Evolutionary conservation across 352 stramenopile species (phyloP).

Genomic region (Phytopythium cucurbitacearum): DNA sequence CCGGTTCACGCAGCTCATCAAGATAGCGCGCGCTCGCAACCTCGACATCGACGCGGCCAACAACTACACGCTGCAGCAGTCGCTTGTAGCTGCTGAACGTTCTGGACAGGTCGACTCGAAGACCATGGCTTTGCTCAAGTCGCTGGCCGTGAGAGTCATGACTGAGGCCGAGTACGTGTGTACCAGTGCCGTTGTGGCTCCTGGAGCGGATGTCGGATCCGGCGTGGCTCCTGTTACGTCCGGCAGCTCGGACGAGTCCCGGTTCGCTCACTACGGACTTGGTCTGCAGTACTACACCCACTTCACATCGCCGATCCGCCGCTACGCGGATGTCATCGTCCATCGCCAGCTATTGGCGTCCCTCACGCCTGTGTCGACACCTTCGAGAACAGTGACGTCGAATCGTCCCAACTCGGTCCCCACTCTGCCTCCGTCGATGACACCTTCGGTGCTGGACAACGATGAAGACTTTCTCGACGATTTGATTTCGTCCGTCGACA

Average conservation of each 20-base stretch:
- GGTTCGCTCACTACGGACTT: conserved; percentile 85
- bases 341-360: conserved; percentile 83
- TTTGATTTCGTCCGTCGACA: conserved; percentile 59
- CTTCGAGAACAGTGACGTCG: too few relatives aligned
- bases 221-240: too few relatives aligned
- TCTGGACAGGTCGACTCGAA: conserved; percentile 65
- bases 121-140: conserved; percentile 89
- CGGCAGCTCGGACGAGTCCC: conserved; percentile 41
- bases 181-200: conserved; percentile 32
- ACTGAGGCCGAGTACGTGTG: conserved; percentile 93
- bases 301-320: conserved; percentile 90
- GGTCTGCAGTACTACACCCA: conserved; percentile 90
- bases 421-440: conserved; percentile 38
- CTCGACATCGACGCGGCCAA: conserved; percentile 71
- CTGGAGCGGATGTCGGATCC: conserved; percentile 32
- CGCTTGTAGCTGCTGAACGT: conserved; percentile 47
- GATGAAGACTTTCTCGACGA: conserved; percentile 63
- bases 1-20: conserved; percentile 71
- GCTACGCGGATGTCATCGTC: conserved; percentile 90
- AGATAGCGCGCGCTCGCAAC: conserved; percentile 63
- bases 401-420: conserved; percentile 4
- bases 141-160: conserved; percentile 92
- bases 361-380: conserved; percentile 14
- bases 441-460: conserved; percentile 52
- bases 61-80: conserved; percentile 83